Conservation (phyloP, 169 alveolate species). For the Cryptosporidium baileyi region DNA sequence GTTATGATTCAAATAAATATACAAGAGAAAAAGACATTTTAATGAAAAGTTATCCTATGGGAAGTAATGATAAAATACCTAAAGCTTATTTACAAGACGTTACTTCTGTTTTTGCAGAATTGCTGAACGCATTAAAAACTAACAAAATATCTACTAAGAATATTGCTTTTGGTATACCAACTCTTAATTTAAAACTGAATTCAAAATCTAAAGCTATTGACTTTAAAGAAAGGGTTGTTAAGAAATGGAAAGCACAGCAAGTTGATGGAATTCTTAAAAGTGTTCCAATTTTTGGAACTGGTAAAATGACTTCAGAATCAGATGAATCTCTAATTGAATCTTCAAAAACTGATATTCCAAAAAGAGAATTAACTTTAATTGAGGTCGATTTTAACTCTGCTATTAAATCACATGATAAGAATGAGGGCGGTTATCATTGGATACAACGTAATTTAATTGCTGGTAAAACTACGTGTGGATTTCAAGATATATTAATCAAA, state of each 20-base stretch:
- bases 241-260: constrained; percentile 43
- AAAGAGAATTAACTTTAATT: constrained; percentile 9
- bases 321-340: not conserved
- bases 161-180: not conserved
- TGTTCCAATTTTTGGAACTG: constrained; percentile 36
- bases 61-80: not conserved
- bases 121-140: constrained; percentile 24
- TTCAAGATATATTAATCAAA: constrained; percentile 47
- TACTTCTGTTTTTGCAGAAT: constrained; percentile 48
- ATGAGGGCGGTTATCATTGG: constrained; percentile 64
- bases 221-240: constrained; percentile 28
- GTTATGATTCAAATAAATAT: not conserved
- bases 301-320: not conserved
- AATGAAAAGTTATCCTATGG: constrained; percentile 30
- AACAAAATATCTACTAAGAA: constrained; percentile 7
- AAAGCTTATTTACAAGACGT: constrained; percentile 22
- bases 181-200: not conserved
- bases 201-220: constrained; percentile 16
- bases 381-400: constrained; percentile 52
- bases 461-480: constrained; percentile 44
- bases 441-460: constrained; percentile 24
- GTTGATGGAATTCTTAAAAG: constrained; percentile 22
- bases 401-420: constrained; percentile 5
- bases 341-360: not conserved
- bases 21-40: not conserved